These are phyloP conservation scores for Dryas octopetala DNA, from an alignment of 306 rosid species.

Conservation along the genomic window DNA sequence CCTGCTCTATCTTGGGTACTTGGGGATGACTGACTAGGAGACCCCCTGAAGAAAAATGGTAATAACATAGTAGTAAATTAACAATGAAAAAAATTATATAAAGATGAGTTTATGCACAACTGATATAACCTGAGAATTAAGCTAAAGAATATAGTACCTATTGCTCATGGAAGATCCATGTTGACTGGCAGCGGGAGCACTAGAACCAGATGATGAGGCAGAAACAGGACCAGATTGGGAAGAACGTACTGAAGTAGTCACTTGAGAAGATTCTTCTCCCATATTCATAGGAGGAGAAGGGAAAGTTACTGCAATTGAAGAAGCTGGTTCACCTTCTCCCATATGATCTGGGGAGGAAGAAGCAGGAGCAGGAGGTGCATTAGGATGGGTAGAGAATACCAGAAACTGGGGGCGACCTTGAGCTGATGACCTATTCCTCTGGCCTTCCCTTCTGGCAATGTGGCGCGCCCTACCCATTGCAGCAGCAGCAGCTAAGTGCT, in stretches of 20 bases:
- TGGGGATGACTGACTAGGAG: slow-evolving; percentile 64
- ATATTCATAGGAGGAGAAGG: slow-evolving; percentile 37
- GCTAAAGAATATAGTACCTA: slow-evolving; percentile 37
- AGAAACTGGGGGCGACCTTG: slow-evolving; percentile 85
- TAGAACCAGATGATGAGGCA: slow-evolving; percentile 67
- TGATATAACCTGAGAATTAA: slow-evolving; percentile 9
- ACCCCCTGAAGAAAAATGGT: slow-evolving; percentile 43
- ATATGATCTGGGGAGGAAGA: slow-evolving; percentile 68
- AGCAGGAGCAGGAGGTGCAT: slow-evolving; percentile 58
- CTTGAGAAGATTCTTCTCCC: slow-evolving; percentile 59
- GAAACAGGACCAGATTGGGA: slow-evolving; percentile 50
- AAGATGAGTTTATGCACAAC: background rate
- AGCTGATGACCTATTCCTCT: slow-evolving; percentile 76
- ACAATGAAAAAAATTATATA: background rate
- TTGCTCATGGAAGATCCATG: slow-evolving; percentile 54
- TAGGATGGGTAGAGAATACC: slow-evolving; percentile 79
- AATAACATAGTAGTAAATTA: slow-evolving; percentile 4
- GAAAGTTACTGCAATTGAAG: slow-evolving; percentile 43
- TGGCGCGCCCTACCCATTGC: slow-evolving; percentile 99
- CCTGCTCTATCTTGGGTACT: slow-evolving; percentile 86
- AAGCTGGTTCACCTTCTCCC: slow-evolving; percentile 61
- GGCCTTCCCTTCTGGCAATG: slow-evolving; percentile 91
- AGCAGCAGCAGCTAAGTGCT: slow-evolving; percentile 98
- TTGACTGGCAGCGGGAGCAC: slow-evolving; percentile 35
- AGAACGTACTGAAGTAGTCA: slow-evolving; percentile 39